Base-by-base conservation (phyloP, 441 rosid species). In the Erysimum cheiri region DNA sequence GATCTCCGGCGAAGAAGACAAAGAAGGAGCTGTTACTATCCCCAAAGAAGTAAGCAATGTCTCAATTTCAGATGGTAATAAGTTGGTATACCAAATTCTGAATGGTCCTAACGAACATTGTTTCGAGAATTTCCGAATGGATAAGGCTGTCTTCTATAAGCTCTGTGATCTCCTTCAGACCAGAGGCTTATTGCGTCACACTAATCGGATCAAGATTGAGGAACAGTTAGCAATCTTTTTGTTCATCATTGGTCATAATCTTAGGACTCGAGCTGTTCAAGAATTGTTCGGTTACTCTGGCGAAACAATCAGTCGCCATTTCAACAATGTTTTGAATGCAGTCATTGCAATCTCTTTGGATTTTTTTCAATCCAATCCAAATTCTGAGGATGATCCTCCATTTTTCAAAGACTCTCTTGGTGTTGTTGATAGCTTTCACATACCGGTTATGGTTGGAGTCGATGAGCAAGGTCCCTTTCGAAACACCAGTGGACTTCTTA, bases 381-480 rank as follows among this genome's bases (percentile, higher is more conserved):
- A 26, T 37, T 11, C 85, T 22, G 81, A 73, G 26, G 85, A 85
- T 81, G 68, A 61, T 62, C 81, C 74, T 81, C 93, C 96, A 5
- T 88, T 79, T 70, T 91, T 91, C 67, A 89, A 89, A 90, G 95
- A 89, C 58, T 89, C 95, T 73, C 81, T 89, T 33, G 98, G 98
- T 69, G 93, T 86, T 4, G 90, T 93, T 67, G 96, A 87, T 78
- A 84, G 95, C 75, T 82, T 87, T 41, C 96, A 89, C 71, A 77
- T 91, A 11, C 98, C 96, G 0, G 97, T 91, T 26, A 91, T 81
- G 87, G 97, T 93, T 61, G 95, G 95, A 47, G 90, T 89, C 37
- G 97, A 93, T 40, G 97, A 93, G 74, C 97, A 91, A 79, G 95
- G 92, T 65, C 96, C 96, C 15, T 93, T 91, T 72, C 87, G 97